Evolutionary conservation across 2,329 filamentous ascomycete genomes (phyloP).

Genomic region (Trichoderma asperellum): DNA sequence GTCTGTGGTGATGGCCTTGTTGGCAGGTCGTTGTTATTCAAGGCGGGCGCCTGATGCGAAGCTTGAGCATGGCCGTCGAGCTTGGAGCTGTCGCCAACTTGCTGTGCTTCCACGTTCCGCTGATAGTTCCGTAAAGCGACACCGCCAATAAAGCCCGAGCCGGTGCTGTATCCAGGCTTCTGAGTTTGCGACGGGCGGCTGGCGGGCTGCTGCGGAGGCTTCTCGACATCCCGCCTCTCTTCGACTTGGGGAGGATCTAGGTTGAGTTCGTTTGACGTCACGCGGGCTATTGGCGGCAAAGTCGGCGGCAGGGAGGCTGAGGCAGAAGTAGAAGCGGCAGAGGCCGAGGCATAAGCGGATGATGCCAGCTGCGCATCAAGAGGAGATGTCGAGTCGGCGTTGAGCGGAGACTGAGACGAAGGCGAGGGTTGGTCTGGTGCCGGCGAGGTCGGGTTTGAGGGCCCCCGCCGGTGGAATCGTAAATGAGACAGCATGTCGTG

Average conservation of each 20-base stretch:
- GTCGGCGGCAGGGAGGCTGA: constrained; percentile 47
- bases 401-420: constrained; percentile 47
- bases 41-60: constrained; percentile 18
- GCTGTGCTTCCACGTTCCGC: constrained; percentile 41
- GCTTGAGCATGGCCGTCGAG: constrained; percentile 26
- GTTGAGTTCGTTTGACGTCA: constrained; percentile 47
- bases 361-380: constrained; percentile 44
- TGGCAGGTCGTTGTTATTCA: constrained; percentile 42
- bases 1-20: constrained; percentile 38
- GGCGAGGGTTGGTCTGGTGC: constrained; percentile 51
- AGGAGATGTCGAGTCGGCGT: constrained; percentile 45
- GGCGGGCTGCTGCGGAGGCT: constrained; percentile 33
- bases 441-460: constrained; percentile 60
- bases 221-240: constrained; percentile 36
- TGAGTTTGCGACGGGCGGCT: constrained; percentile 36
- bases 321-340: constrained; percentile 47
- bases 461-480: constrained; percentile 61
- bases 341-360: constrained; percentile 40
- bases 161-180: constrained; percentile 42
- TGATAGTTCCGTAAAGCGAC: constrained; percentile 57
- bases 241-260: constrained; percentile 31
- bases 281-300: constrained; percentile 55
- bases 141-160: constrained; percentile 59
- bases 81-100: constrained; percentile 28
- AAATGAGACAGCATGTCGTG: constrained; percentile 56